A percentile compares a stretch with the other conserved stretches of the same genome.
Conservation (phyloP, 345 rosid genomes). For the Arabidopsis suecica region DNA sequence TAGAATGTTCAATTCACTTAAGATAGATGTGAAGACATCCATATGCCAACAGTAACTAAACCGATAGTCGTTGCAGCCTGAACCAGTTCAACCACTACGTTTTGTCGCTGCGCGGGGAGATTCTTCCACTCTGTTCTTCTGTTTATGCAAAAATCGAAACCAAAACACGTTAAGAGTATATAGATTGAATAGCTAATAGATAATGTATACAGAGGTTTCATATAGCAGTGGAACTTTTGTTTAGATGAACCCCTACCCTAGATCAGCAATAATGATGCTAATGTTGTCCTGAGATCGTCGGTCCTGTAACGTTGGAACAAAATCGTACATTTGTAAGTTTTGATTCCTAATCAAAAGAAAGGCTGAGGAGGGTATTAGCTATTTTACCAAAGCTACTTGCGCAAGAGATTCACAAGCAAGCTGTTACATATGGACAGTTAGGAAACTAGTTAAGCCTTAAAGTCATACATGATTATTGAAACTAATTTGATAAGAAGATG, state of each 20-base stretch:
- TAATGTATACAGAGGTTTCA: not conserved
- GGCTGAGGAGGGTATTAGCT: slow-evolving; percentile 2
- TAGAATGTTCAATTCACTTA: slow-evolving; percentile 38
- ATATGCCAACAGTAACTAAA: slow-evolving; percentile 72
- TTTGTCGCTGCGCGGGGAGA: slow-evolving; percentile 65
- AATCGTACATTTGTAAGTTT: slow-evolving; percentile 5
- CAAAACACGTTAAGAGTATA: slow-evolving; percentile 5
- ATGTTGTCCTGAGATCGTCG: slow-evolving; percentile 76
- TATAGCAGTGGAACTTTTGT: not conserved
- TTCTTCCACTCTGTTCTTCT: slow-evolving; percentile 77
- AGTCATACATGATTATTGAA: not conserved
- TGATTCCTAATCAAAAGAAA: slow-evolving; percentile 1
- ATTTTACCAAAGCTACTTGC: slow-evolving; percentile 74
- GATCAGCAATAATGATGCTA: slow-evolving; percentile 78
- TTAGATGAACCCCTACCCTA: slow-evolving; percentile 60
- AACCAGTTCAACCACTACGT: slow-evolving; percentile 58
- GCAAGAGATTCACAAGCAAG: slow-evolving; percentile 90
- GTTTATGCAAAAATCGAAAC: slow-evolving; percentile 25
- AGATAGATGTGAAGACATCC: slow-evolving; percentile 71
- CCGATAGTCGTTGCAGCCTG: slow-evolving; percentile 85
- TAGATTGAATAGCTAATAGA: not conserved
- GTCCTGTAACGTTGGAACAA: slow-evolving; percentile 53
- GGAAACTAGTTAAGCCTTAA: slow-evolving; percentile 14
- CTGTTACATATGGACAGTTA: slow-evolving; percentile 51
- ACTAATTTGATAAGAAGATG: not conserved